Evolutionary conservation across 2,329 filamentous ascomycete genomes (phyloP), one percentile per base, ranked within the genome.

Genomic region (Chaetomium olivaceum): DNA sequence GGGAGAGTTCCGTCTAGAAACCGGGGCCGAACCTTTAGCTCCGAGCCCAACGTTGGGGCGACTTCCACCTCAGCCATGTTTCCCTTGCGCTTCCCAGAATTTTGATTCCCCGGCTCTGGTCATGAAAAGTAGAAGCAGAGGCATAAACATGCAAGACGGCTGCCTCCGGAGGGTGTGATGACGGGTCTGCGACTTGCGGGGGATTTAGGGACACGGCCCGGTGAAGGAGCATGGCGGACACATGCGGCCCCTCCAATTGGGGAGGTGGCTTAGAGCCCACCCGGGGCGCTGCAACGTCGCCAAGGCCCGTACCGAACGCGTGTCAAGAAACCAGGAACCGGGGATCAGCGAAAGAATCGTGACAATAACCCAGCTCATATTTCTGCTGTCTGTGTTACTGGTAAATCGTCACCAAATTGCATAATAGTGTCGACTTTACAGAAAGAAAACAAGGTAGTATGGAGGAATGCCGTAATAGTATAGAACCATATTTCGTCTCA

Each of bases 31-130:
- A 93, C 93, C 90, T 96, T 98, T 77, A 98, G 85, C 83, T 97
- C 93, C 66, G 90, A 87, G 80, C 95, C 95, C 80, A 99, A 97
- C 73, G 91, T 91, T 76, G 92, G 92, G 81, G 88, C 85, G 76
- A 86, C 87, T 73, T 96, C 92, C 79, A 92, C 86, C 79, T 93
- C 91, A 76, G 90, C 89, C 92, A 96, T 96, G 71, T 71, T 78
- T 73, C 69, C 67, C 71, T 59, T 66, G 62, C 65, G 63, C 62
- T 66, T 63, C 64, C 63, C 61, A 46, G 19, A 64, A 39, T 25
- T 58, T 39, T 9, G 31, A 19, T 16, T 56, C 48, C 61, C 58
- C 39, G 48, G 48, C 9, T 57, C 36, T 70, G 64, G 64, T 64
- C 71, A 73, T 73, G 61, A 68, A 70, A 46, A 46, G 46, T 56